Conservation (phyloP, 2,329 filamentous ascomycete species). For the Aspergillus caelatus region DNA sequence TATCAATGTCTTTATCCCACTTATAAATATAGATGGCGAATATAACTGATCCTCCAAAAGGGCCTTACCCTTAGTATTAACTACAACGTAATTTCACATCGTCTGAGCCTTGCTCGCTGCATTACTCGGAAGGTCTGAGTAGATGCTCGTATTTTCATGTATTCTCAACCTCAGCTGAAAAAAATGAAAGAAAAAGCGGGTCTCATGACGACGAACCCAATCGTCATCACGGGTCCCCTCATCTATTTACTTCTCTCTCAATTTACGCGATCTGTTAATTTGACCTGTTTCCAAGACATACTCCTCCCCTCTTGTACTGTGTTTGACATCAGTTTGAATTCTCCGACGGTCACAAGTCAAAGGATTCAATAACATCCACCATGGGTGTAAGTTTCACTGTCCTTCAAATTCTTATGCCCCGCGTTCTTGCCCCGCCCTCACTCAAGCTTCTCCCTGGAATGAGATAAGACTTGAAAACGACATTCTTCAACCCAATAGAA, state of each 20-base stretch:
- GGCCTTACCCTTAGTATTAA: not conserved
- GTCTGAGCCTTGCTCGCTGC: not conserved
- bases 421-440: constrained; percentile 12
- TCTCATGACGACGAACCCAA: constrained; percentile 4
- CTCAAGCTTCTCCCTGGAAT: constrained; percentile 4
- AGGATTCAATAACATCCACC: not conserved
- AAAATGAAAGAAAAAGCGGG: not conserved
- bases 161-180: not conserved
- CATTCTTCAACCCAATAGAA: not conserved
- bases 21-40: not conserved
- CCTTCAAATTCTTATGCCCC: not conserved
- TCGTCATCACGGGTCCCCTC: constrained; percentile 3
- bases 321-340: not conserved
- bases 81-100: not conserved
- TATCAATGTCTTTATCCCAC: not conserved
- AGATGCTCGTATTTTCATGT: not conserved
- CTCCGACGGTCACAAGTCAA: not conserved
- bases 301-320: not conserved
- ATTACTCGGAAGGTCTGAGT: not conserved
- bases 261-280: not conserved
- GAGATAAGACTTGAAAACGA: not conserved
- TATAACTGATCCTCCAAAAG: not conserved
- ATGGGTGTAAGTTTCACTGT: constrained; percentile 11
- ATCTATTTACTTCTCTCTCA: not conserved
- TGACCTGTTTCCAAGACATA: not conserved